Evolutionary conservation across 1,284 basidiomycete genomes (phyloP).

Genomic region (Ganoderma meredithae): DNA sequence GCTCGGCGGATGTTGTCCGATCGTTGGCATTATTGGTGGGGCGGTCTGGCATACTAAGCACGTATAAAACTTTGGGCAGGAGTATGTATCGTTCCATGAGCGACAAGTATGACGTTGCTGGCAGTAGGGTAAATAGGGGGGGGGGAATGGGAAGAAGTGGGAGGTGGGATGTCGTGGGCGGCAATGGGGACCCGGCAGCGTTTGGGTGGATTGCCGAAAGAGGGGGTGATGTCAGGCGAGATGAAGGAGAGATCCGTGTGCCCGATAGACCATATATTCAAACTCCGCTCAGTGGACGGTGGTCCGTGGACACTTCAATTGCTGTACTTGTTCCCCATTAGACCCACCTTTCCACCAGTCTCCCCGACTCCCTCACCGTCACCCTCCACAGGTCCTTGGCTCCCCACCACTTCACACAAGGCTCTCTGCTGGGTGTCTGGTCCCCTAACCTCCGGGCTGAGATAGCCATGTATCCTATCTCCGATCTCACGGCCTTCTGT

Average conservation of each 20-base stretch:
- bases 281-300: neutral
- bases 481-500: constrained; percentile 87
- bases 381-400: constrained; percentile 14
- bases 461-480: constrained; percentile 75
- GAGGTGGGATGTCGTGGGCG: neutral
- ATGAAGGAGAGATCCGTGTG: neutral
- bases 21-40: too few relatives aligned
- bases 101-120: too few relatives aligned
- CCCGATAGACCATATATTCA: constrained; percentile 1
- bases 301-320: neutral
- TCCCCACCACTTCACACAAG: constrained; percentile 9
- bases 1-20: too few relatives aligned
- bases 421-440: constrained; percentile 22
- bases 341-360: constrained; percentile 14
- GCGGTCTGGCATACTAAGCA: too few relatives aligned
- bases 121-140: too few relatives aligned
- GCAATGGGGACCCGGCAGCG: neutral
- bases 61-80: too few relatives aligned
- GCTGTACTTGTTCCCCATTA: constrained; percentile 6
- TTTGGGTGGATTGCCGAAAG: neutral
- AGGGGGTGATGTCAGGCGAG: constrained; percentile 1
- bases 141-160: too few relatives aligned
- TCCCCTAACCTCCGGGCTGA: constrained; percentile 13
- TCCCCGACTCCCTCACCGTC: constrained; percentile 6
- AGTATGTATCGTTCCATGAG: too few relatives aligned